A percentile compares a stretch with the other conserved stretches of the same genome.
phyloP scores from a whole-genome alignment of 192 early-diverging fungal species.

The Coemansia umbellata region DNA sequence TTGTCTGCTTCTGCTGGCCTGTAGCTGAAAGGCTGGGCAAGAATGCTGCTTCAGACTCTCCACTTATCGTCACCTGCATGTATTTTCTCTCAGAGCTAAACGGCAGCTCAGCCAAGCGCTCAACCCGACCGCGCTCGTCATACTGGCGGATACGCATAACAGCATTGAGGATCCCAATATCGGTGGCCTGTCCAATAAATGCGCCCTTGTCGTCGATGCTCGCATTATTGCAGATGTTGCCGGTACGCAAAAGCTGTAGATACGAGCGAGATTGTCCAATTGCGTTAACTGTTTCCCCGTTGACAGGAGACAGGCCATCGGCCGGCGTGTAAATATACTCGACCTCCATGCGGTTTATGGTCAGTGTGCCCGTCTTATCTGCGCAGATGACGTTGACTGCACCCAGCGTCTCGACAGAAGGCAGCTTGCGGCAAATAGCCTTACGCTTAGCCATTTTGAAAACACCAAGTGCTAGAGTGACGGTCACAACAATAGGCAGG shows the following conservation, averaged over 20 bases:
- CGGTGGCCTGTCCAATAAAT: conserved; percentile 88
- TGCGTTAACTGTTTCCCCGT: conserved; percentile 7
- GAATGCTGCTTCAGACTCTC: conserved; percentile 22
- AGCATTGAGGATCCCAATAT: conserved; percentile 85
- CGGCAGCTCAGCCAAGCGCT: conserved; percentile 73
- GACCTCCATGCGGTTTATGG: conserved; percentile 93
- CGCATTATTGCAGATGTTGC: conserved; percentile 92
- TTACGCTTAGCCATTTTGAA: conserved; percentile 87
- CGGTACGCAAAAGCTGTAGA: conserved; percentile 53
- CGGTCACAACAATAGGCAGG: conserved; percentile 93
- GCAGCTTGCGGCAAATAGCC: conserved; percentile 93
- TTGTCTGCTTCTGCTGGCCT: background rate
- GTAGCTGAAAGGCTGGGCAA: conserved; percentile 6
- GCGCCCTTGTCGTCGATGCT: conserved; percentile 66
- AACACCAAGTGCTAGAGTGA: conserved; percentile 89
- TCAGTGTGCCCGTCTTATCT: conserved; percentile 96
- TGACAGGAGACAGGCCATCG: conserved; percentile 43
- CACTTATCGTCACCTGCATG: conserved; percentile 70
- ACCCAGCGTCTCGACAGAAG: conserved; percentile 90
- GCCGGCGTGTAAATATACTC: conserved; percentile 71
- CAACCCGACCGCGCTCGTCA: conserved; percentile 66
- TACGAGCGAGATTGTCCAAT: conserved; percentile 35
- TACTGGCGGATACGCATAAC: conserved; percentile 52
- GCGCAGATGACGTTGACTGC: conserved; percentile 94
- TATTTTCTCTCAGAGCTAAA: conserved; percentile 93